Percentiles rank a stretch among this genome's conserved stretches.
Conservation (phyloP, 495 filamentous ascomycete genomes). For the Aspergillus cavernicola region DNA sequence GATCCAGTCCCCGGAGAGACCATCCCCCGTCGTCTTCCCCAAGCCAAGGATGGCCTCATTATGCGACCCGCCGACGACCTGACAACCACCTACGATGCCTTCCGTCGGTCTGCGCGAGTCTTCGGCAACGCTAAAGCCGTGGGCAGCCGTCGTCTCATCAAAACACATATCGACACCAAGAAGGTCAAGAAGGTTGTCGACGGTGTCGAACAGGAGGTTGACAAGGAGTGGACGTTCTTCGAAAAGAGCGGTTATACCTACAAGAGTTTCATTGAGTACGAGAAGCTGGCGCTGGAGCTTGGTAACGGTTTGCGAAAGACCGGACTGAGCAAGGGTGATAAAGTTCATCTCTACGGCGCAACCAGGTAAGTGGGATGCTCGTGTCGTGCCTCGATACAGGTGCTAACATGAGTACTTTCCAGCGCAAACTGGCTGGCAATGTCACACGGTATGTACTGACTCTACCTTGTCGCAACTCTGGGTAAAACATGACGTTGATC, state of each 20-base stretch:
- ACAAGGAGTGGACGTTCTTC: constrained; percentile 96
- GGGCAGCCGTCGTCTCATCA: constrained; percentile 74
- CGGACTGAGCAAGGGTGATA: constrained; percentile 67
- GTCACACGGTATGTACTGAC: constrained; percentile 57
- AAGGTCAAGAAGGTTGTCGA: constrained; percentile 96
- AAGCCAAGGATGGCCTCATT: constrained; percentile 66
- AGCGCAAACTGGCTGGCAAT: constrained; percentile 75
- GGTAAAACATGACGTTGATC: background rate
- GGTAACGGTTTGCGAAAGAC: constrained; percentile 77
- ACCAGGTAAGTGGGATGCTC: constrained; percentile 61
- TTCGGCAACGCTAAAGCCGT: constrained; percentile 88
- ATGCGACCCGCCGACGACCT: constrained; percentile 65
- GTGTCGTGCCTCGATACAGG: background rate
- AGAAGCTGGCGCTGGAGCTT: constrained; percentile 66
- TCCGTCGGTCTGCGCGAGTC: constrained; percentile 70
- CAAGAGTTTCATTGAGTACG: constrained; percentile 84
- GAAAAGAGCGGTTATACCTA: constrained; percentile 87
- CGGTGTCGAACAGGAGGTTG: constrained; percentile 80
- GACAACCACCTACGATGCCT: constrained; percentile 80
- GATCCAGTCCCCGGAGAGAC: constrained; percentile 81
- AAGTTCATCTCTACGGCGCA: constrained; percentile 84
- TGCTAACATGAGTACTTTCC: constrained; percentile 9
- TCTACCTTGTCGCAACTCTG: background rate
- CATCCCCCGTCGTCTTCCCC: constrained; percentile 75
- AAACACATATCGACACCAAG: constrained; percentile 87